Base-by-base conservation (phyloP, 2,329 filamentous ascomycete genomes). In the Intubia oerlemansii region DNA sequence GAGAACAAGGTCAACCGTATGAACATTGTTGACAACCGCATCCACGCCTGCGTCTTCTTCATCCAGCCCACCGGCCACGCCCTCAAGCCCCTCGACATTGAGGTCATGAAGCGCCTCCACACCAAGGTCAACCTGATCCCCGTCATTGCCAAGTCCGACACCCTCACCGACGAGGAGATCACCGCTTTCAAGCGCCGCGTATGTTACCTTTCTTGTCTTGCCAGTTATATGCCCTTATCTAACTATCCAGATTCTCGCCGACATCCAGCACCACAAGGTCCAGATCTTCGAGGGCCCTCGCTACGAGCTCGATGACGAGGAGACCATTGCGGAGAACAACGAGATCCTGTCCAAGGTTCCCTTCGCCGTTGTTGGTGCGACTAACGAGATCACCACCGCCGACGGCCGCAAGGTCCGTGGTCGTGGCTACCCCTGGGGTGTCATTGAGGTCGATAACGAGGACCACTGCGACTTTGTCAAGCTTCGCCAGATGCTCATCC, bases 1-100 rank as follows among this genome's bases (percentile, higher is more conserved):
- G 88, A 98, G 68, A 98, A 98, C 72, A 98, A 95, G 70, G 82
- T 98, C 52, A 98, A 98, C 66, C 81, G 88, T 46, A 92, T 93
- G 74, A 98, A 98, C 67, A 95, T 95, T 53, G 77, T 98, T 38
- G 88, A 98, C 60, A 98, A 95, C 66, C 79, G 88, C 44, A 90
- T 98, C 38, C 88, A 98, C 47, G 88, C 88, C 32, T 95, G 90
- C 46, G 88, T 98, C 38, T 98, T 93, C 70, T 98, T 98, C 63
- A 93, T 98, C 45, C 85, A 98, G 60, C 88, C 88, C 41, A 98
- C 88, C 18, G 88, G 88, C 36, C 88, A 98, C 64, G 91, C 88
- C 19, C 63, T 98, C 47, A 98, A 98, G 73, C 88, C 88, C 38
- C 65, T 98, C 39, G 88, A 98, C 49, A 92, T 98, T 40, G 88